phyloP scores from a whole-genome alignment of 208 protist species.

The Trypanosoma caninum region DNA sequence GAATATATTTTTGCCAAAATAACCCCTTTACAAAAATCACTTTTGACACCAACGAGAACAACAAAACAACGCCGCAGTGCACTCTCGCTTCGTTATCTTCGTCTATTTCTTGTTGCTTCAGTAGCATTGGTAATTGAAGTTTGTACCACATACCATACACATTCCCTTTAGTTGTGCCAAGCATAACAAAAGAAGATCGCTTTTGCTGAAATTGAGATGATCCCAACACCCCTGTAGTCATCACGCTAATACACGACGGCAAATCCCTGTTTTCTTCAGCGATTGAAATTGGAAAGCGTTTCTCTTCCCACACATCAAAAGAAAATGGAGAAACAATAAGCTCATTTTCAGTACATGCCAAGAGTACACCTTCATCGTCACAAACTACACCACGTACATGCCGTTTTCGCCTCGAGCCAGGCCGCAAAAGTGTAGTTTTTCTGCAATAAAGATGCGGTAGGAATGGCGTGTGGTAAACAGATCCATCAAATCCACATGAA shows the following conservation, averaged over 20 bases:
- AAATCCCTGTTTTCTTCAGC: neutral
- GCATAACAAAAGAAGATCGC: neutral
- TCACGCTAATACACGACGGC: slow-evolving; percentile 1
- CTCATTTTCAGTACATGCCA: slow-evolving; percentile 23
- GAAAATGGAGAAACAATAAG: slow-evolving; percentile 10
- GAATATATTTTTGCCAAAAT: neutral
- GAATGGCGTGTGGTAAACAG: slow-evolving; percentile 25
- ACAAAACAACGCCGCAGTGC: neutral
- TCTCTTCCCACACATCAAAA: neutral
- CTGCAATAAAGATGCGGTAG: neutral
- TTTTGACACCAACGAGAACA: slow-evolving; percentile 6
- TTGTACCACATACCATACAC: slow-evolving; percentile 15
- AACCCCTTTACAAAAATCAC: slow-evolving; percentile 16
- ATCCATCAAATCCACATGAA: slow-evolving; percentile 58
- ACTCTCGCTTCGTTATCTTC: neutral
- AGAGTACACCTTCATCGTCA: slow-evolving; percentile 11
- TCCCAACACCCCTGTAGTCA: neutral
- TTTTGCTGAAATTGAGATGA: neutral
- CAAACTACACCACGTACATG: slow-evolving; percentile 20
- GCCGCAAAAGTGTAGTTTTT: neutral
- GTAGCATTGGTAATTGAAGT: neutral
- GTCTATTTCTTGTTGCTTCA: neutral
- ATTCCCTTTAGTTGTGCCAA: slow-evolving; percentile 17
- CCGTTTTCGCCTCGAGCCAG: neutral
- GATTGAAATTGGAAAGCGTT: slow-evolving; percentile 4